These are phyloP conservation scores for Plasmodium berghei DNA, from an alignment of 169 alveolate genomes.

Conservation along the genomic window DNA sequence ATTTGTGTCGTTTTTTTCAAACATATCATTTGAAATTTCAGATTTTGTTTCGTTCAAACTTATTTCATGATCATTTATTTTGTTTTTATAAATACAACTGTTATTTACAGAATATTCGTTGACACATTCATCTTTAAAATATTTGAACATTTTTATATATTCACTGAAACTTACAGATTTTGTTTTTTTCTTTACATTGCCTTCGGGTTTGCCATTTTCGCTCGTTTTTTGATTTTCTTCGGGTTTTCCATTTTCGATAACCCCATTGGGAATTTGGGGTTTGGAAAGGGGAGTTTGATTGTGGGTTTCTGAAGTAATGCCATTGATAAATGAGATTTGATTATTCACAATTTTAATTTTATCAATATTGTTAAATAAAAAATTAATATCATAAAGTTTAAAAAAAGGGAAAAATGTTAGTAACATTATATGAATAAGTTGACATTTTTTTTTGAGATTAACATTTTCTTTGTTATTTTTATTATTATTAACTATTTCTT, in stretches of 20 bases:
- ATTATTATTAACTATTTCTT: constrained; percentile 11
- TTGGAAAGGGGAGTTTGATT: too few species aligned
- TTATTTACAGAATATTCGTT: constrained; percentile 4
- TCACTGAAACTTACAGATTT: constrained; percentile 41
- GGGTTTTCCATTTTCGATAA: background rate
- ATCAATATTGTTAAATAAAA: constrained; percentile 42
- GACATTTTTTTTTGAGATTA: constrained; percentile 30
- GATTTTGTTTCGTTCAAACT: background rate
- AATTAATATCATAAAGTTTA: constrained; percentile 42
- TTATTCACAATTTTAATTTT: constrained; percentile 1
- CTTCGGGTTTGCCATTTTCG: background rate
- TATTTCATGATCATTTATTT: background rate
- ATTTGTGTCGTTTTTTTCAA: background rate
- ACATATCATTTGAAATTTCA: background rate
- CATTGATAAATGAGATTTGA: constrained; percentile 2
- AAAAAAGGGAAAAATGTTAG: constrained; percentile 69
- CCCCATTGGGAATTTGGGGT: background rate
- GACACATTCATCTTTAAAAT: constrained; percentile 23
- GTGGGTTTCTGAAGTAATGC: background rate
- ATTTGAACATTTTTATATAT: constrained; percentile 17
- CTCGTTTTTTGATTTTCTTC: background rate
- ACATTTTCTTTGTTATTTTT: constrained; percentile 10
- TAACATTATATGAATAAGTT: constrained; percentile 63
- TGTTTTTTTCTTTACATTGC: background rate
- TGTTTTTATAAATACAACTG: background rate